Evolutionary conservation across 2,329 filamentous ascomycete genomes (phyloP), one percentile per base, ranked within the genome.

Genomic region (Trichoderma asperellum): DNA sequence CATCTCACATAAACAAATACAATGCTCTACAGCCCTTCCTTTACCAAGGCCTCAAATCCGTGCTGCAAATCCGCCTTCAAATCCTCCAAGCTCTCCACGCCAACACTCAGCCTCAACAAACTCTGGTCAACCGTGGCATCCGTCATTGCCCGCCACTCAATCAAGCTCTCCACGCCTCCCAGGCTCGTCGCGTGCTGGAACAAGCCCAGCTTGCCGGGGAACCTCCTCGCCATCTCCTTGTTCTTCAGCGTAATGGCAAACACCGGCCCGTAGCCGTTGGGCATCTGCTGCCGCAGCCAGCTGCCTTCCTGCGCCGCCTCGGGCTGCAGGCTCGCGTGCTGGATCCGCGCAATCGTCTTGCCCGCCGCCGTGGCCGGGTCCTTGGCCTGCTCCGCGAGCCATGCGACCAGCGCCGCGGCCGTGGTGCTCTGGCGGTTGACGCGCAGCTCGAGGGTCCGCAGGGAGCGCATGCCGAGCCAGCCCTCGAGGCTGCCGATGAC

Each of bases 121-220:
- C 87, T 84, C 76, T 84, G 87, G 76, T 96, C 92, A 49, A 96
- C 89, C 1, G 79, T 84, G 3, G 80, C 75, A 83, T 99, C 96
- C 70, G 89, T 91, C 93, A 99, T 96, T 59, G 91, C 88, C 70
- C 96, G 86, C 96, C 96, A 99, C 86, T 99, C 96, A 74, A 99
- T 94, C 83, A 98, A 81, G 76, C 93, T 96, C 86, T 98, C 96
- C 11, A 98, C 93, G 5, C 96, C 95, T 2, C 96, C 96, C 34
- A 98, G 81, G 79, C 92, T 96, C 2, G 96, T 99, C 6, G 96
- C 96, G 80, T 99, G 96, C 75, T 97, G 93, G 83, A 98, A 98
- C 56, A 97, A 85, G 2, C 84, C 78, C 77, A 98, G 81, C 79
- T 92, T 92, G 76, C 90, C 92, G 4, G 96, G 96, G 72, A 99